Conservation (phyloP, 169 alveolate species). For the Perkinsus marinus region DNA sequence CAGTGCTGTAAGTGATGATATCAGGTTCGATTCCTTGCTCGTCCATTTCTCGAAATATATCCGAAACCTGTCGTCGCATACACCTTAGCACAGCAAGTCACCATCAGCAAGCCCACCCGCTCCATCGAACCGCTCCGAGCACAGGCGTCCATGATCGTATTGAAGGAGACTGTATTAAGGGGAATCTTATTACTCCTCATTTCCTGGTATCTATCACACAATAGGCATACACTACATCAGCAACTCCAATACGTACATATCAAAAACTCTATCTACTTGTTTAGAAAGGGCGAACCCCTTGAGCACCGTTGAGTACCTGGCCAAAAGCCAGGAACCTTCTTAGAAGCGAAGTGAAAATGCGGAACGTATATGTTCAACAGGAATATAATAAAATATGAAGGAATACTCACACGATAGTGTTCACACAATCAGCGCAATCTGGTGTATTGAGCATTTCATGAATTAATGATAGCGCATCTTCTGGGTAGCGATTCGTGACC, state of each 20-base stretch:
- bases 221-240: not conserved
- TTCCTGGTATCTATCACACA: not conserved
- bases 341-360: no score
- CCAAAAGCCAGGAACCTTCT: no score
- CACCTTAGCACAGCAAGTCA: not conserved
- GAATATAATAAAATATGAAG: not conserved
- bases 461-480: not conserved
- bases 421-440: not conserved
- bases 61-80: not conserved
- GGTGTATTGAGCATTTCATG: not conserved
- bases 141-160: not conserved
- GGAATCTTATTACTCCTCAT: not conserved
- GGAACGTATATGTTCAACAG: no score
- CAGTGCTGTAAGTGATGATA: conserved; percentile 6
- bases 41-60: not conserved
- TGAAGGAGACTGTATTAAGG: not conserved
- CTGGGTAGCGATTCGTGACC: not conserved
- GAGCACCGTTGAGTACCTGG: not conserved
- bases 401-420: not conserved
- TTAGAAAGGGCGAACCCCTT: not conserved
- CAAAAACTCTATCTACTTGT: not conserved
- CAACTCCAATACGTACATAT: not conserved
- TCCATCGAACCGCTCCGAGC: not conserved
- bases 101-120: not conserved
- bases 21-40: not conserved